These are phyloP conservation scores for Aristolochia californica DNA, from an alignment of 164 flowering plant species.

Conservation along the genomic window DNA sequence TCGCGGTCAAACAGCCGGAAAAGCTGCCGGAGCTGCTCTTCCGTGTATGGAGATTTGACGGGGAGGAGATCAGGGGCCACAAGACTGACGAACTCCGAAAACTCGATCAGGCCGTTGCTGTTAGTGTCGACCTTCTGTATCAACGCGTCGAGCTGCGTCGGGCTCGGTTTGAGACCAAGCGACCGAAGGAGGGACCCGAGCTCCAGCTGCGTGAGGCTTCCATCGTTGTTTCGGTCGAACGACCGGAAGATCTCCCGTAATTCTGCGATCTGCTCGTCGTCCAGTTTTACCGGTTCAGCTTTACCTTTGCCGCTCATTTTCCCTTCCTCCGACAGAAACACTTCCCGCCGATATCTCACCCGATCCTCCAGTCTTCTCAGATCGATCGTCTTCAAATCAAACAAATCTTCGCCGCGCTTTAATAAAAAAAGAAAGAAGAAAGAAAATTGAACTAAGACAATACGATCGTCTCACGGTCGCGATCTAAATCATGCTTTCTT, in stretches of 20 bases:
- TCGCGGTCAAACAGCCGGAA: slow-evolving; percentile 57
- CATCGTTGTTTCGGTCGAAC: slow-evolving; percentile 82
- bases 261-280: slow-evolving; percentile 73
- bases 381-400: neutral
- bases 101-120: slow-evolving; percentile 74
- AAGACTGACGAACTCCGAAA: slow-evolving; percentile 77
- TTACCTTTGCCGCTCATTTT: neutral
- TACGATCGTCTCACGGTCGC: no score
- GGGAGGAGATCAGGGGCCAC: slow-evolving; percentile 73
- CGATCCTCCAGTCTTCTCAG: no score
- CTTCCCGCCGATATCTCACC: no score
- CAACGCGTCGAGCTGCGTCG: slow-evolving; percentile 58
- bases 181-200: slow-evolving; percentile 74
- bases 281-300: slow-evolving; percentile 26
- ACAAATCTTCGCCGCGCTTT: no score
- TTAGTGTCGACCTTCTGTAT: slow-evolving; percentile 68
- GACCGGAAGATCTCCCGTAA: slow-evolving; percentile 77
- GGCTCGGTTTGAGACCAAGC: slow-evolving; percentile 66
- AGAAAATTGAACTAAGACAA: no score
- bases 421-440: no score
- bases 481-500: no score
- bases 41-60: slow-evolving; percentile 59
- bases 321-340: no score
- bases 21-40: slow-evolving; percentile 58
- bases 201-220: slow-evolving; percentile 83